Evolutionary conservation across 2,329 filamentous ascomycete species (phyloP).

Genomic region (Colletotrichum acutatum): DNA sequence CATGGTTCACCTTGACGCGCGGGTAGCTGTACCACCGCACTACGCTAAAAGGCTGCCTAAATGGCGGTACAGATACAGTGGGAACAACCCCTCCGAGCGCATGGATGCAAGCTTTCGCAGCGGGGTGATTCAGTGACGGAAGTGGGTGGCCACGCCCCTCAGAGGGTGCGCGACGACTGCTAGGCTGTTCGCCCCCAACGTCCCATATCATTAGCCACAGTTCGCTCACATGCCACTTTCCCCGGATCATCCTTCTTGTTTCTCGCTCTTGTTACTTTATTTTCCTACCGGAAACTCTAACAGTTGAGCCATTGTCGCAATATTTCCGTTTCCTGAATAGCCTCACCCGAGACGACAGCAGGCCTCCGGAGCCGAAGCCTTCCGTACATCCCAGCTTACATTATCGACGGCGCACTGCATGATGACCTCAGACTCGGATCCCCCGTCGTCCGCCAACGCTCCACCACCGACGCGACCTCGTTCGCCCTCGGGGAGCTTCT

Average conservation of each 20-base stretch:
- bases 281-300: slow-evolving; percentile 2
- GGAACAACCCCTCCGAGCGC: slow-evolving; percentile 31
- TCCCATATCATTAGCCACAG: slow-evolving; percentile 31
- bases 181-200: slow-evolving; percentile 4
- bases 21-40: slow-evolving; percentile 27
- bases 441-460: slow-evolving; percentile 30
- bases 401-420: slow-evolving; percentile 15
- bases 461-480: slow-evolving; percentile 51
- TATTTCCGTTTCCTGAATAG: slow-evolving; percentile 7
- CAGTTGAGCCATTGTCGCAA: not conserved
- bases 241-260: not conserved
- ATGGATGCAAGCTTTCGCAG: slow-evolving; percentile 30
- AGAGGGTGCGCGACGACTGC: not conserved
- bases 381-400: slow-evolving; percentile 7
- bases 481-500: slow-evolving; percentile 89
- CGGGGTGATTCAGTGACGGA: slow-evolving; percentile 18
- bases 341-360: slow-evolving; percentile 12
- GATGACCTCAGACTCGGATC: slow-evolving; percentile 37
- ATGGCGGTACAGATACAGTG: slow-evolving; percentile 30
- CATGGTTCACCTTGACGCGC: slow-evolving; percentile 19
- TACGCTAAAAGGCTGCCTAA: slow-evolving; percentile 15
- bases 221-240: slow-evolving; percentile 27
- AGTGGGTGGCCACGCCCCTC: slow-evolving; percentile 21
- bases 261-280: not conserved
- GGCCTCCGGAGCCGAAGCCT: slow-evolving; percentile 15